phyloP scores from a whole-genome alignment of 352 stramenopile species.

The Globisporangium takayamanum region DNA sequence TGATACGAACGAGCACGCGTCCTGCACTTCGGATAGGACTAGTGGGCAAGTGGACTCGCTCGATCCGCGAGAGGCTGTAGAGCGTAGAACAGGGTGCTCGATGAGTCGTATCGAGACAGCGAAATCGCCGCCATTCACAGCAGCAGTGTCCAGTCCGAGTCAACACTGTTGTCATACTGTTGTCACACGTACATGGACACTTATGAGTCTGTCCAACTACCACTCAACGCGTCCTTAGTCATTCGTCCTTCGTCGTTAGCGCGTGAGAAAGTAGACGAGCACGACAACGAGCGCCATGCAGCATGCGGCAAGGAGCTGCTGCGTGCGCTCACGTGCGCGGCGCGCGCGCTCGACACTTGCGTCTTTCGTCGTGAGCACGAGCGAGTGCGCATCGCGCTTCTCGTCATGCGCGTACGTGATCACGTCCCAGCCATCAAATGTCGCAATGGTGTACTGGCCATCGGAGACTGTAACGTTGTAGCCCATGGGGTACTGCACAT shows the following conservation, averaged over 20 bases:
- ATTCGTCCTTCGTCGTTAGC: background rate
- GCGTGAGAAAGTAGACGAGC: conserved; percentile 27
- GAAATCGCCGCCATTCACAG: no score
- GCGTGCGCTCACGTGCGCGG: conserved; percentile 14
- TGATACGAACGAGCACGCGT: no score
- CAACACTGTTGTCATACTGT: no score
- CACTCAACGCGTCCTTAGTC: no score
- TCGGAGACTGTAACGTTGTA: conserved; percentile 54
- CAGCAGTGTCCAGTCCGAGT: no score
- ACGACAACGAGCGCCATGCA: conserved; percentile 18
- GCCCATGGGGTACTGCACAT: conserved; percentile 64
- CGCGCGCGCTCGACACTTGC: conserved; percentile 23
- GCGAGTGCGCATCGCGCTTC: conserved; percentile 25
- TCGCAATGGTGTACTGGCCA: conserved; percentile 38
- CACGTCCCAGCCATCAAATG: conserved; percentile 52
- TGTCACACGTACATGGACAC: no score
- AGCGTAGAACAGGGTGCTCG: no score
- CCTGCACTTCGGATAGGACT: no score
- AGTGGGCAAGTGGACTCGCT: no score
- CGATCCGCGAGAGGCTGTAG: no score
- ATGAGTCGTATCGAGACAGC: no score
- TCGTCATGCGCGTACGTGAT: conserved; percentile 53
- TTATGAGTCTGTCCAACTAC: background rate
- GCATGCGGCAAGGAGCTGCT: conserved; percentile 14
- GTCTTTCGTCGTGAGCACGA: conserved; percentile 46